Evolutionary conservation across 1,284 basidiomycete genomes (phyloP), one percentile per base, ranked within the genome.

Genomic region (Testicularia cyperi): DNA sequence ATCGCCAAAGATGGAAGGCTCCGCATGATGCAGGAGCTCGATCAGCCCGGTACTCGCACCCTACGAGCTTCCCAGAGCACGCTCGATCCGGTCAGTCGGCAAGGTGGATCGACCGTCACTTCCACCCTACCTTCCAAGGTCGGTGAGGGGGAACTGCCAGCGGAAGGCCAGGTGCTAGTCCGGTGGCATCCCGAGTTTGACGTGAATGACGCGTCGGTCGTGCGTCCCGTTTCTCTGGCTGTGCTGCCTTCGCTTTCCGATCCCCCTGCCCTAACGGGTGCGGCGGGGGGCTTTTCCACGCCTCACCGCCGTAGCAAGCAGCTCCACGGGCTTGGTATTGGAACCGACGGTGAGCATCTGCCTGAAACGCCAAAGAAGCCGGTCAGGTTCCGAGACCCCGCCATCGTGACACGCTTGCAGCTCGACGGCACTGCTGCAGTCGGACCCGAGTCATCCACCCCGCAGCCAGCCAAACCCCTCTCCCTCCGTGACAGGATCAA

Each of bases 401-500:
- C 14, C 9, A 9, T 31, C n/a, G n/a, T n/a, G n/a, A n/a, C n/a
- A n/a, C n/a, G n/a, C n/a, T n/a, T n/a, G n/a, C n/a, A n/a, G n/a
- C n/a, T n/a, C n/a, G n/a, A n/a, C n/a, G n/a, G n/a, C n/a, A n/a
- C n/a, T n/a, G 18, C 4, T 18, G 30, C 12, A 16, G 23, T 10
- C 20, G 22, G 13, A n/a, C n/a, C n/a, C n/a, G n/a, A n/a, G n/a
- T n/a, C n/a, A n/a, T n/a, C n/a, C n/a, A n/a, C n/a, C n/a, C n/a
- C n/a, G n/a, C n/a, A n/a, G n/a, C n/a, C n/a, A n/a, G n/a, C n/a
- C n/a, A n/a, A n/a, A n/a, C n/a, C n/a, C n/a, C n/a, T 57, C 25
- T 34, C 45, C 2, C 44, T 69, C 0, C 46, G 44, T 23, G 65
- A 70, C 24, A 56, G 65, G 15, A 68, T 70, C 31, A 38, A 44